Conservation (phyloP, 257 asterid genomes). For the Cruciata laevipes region DNA sequence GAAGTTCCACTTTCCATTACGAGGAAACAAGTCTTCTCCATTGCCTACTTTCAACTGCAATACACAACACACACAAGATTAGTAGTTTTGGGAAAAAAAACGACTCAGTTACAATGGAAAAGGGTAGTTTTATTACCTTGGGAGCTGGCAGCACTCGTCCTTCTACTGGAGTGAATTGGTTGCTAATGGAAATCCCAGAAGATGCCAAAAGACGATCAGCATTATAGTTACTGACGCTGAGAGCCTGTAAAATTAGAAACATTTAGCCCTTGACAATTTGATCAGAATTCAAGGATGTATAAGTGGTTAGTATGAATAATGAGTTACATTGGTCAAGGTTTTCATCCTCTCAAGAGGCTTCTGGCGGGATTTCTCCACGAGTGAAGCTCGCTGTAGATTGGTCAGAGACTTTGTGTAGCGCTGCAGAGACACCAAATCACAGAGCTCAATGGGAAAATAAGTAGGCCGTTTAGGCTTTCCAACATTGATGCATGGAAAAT, state of each 20-base stretch:
- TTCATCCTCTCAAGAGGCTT: slow-evolving; percentile 65
- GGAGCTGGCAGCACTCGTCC: slow-evolving; percentile 70
- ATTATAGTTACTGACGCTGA: slow-evolving; percentile 37
- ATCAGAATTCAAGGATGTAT: neutral
- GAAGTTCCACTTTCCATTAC: slow-evolving; percentile 68
- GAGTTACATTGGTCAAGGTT: slow-evolving; percentile 34
- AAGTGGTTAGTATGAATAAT: neutral
- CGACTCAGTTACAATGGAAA: neutral
- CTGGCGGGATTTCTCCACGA: slow-evolving; percentile 68
- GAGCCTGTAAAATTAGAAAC: slow-evolving; percentile 37
- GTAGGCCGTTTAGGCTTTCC: slow-evolving; percentile 61
- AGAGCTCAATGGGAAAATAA: slow-evolving; percentile 65
- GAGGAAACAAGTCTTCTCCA: slow-evolving; percentile 37
- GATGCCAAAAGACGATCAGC: slow-evolving; percentile 44
- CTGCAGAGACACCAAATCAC: slow-evolving; percentile 58
- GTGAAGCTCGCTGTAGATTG: slow-evolving; percentile 55
- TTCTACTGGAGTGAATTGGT: slow-evolving; percentile 38
- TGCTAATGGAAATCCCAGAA: slow-evolving; percentile 44
- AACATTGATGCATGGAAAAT: slow-evolving; percentile 55
- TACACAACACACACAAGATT: neutral
- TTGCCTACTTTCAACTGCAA: slow-evolving; percentile 52
- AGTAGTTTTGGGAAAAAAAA: neutral
- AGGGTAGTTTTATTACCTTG: slow-evolving; percentile 27
- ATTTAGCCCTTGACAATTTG: neutral
- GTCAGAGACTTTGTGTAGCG: slow-evolving; percentile 60